Percentiles rank a stretch among this genome's conserved stretches.
Conservation (phyloP, 495 filamentous ascomycete species). For the Podospora sp. region DNA sequence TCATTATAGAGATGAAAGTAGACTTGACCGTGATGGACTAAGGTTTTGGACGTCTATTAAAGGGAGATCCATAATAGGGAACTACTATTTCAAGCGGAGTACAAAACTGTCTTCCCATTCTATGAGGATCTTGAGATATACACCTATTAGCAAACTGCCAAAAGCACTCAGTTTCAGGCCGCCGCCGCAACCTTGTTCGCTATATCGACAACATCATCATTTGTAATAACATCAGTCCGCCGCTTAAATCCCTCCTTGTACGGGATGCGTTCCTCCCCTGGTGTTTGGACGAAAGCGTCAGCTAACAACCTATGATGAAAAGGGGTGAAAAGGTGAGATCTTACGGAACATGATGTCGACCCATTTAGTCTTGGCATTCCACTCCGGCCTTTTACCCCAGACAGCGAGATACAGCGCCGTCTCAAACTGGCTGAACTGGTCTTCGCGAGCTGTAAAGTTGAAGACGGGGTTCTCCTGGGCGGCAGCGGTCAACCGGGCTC, state of each 20-base stretch:
- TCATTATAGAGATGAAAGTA: too few species aligned
- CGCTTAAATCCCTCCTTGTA: conserved; percentile 22
- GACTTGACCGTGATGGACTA: too few species aligned
- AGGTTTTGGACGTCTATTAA: too few species aligned
- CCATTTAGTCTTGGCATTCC: conserved; percentile 26
- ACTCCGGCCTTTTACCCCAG: conserved; percentile 22
- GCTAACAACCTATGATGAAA: neutral
- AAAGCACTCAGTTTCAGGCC: too few species aligned
- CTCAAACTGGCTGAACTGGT: conserved; percentile 28
- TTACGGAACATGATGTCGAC: conserved; percentile 27
- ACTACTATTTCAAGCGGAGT: too few species aligned
- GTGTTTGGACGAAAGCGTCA: neutral
- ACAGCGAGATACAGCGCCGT: conserved; percentile 32
- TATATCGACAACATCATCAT: conserved; percentile 19
- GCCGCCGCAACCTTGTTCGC: conserved; percentile 8
- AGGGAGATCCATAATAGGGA: too few species aligned
- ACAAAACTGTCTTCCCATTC: too few species aligned
- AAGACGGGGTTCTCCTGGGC: conserved; percentile 27
- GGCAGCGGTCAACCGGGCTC: conserved; percentile 21
- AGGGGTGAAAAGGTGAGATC: conserved; percentile 4
- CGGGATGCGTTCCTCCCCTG: conserved; percentile 22
- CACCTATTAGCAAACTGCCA: too few species aligned
- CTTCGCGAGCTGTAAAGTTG: conserved; percentile 24
- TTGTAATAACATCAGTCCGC: conserved; percentile 17
- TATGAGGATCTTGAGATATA: too few species aligned